Percentiles rank a stretch among this genome's conserved stretches.
Conservation (phyloP, 2,329 filamentous ascomycete genomes). For the Fusarium citri region DNA sequence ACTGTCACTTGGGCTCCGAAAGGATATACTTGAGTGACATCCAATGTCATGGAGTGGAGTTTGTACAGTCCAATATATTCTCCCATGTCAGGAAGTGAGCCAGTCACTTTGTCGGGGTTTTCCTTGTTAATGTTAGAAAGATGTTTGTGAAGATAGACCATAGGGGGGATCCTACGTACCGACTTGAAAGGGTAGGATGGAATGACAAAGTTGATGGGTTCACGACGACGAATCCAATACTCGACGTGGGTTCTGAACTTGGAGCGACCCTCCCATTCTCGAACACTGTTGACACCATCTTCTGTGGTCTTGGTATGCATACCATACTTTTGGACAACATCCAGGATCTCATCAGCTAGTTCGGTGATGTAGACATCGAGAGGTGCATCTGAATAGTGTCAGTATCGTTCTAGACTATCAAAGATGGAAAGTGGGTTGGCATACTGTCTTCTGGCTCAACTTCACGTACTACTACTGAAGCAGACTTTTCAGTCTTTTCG, state of each 20-base stretch:
- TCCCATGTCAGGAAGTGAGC: constrained; percentile 11
- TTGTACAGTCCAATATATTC: constrained; percentile 11
- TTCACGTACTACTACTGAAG: constrained; percentile 6
- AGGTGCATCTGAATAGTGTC: background rate
- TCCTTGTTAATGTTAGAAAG: background rate
- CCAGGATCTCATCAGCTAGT: constrained; percentile 1
- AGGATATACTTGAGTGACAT: background rate
- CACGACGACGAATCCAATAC: constrained; percentile 13
- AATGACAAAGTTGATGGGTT: constrained; percentile 13
- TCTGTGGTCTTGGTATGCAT: constrained; percentile 7
- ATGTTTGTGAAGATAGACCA: background rate
- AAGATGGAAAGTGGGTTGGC: background rate
- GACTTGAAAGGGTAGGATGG: constrained; percentile 13
- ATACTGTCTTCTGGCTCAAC: background rate
- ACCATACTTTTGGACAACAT: constrained; percentile 10
- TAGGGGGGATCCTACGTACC: background rate
- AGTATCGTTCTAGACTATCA: background rate
- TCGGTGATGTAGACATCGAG: background rate
- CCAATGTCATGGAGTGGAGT: constrained; percentile 4
- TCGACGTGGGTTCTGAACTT: constrained; percentile 11
- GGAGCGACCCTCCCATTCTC: constrained; percentile 3
- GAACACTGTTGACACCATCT: background rate
- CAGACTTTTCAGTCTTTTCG: background rate
- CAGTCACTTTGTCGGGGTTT: constrained; percentile 8
- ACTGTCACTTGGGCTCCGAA: constrained; percentile 7